Base-by-base conservation (phyloP, 768 basidiomycete genomes). In the Pleurotus cornucopiae region DNA sequence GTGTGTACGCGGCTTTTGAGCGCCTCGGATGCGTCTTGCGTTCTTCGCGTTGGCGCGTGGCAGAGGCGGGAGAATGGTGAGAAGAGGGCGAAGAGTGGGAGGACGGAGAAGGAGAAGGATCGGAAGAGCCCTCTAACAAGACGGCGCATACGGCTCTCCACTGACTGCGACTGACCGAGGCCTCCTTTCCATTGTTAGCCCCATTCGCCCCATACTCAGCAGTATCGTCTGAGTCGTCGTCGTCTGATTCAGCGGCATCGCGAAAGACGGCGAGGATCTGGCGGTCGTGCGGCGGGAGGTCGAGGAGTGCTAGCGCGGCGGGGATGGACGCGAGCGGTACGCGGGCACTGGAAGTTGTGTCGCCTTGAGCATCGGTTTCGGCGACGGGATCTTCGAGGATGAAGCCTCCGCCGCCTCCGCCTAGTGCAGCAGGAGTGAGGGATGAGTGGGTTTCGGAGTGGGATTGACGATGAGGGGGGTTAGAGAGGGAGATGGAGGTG, bases 101-200 rank as follows among this genome's bases (percentile, higher is more conserved):
- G 30, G 7, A 30, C 30, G 30, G 7, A 30, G 30, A 34, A 2
- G 30, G 30, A 9, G 30, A 30, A 7, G 18, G 18, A 18, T n/a
- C n/a, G n/a, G 30, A 34, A 34, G 49, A 39, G 30, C 49, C 62
- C 57, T 83, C 86, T 3, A 93, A 73, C 11, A 94, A 71, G 3
- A 86, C 86, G 7, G 86, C 83, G 65, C 91, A 93, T 3, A 94
- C 87, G 11, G 88, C 78, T 38, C 88, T 80, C 88, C 88, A 94
- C 64, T 92, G 91, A 26, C 84, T 82, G 48, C 76, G 72, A 60
- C 76, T 81, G 21, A 94, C 25, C 14, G 30, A 40, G n/a, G 39
- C 1, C 30, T 7, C 30, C 30, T 34, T 11, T 16, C 30, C 30
- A 34, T 38, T 14, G 9, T n/a, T n/a, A n/a, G n/a, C 18, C 18